Evolutionary conservation across 2,329 filamentous ascomycete species (phyloP).

Genomic region (Boeremia exigua): DNA sequence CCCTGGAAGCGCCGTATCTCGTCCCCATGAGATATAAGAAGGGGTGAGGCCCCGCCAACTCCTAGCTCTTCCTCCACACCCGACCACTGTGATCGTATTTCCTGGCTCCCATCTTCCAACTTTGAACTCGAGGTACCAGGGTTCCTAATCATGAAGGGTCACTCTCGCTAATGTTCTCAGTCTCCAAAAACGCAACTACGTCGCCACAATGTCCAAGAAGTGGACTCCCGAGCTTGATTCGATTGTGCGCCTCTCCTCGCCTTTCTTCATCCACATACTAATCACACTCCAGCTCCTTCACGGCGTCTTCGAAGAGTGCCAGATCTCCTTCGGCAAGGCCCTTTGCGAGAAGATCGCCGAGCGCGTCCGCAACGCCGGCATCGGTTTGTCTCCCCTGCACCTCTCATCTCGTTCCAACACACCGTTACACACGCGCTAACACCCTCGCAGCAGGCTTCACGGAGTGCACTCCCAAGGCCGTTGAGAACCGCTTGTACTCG

Average conservation of each 20-base stretch:
- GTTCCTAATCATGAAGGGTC: too few species aligned
- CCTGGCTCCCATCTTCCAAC: too few species aligned
- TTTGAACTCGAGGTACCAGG: too few species aligned
- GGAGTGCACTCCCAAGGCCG: conserved; percentile 39
- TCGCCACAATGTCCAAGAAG: conserved; percentile 3
- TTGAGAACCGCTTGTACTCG: conserved; percentile 30
- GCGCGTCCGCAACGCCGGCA: conserved; percentile 12
- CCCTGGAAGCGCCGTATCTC: not conserved
- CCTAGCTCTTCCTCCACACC: not conserved
- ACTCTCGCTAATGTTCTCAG: not conserved
- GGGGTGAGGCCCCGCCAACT: too few species aligned
- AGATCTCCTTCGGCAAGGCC: conserved; percentile 18
- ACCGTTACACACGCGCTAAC: not conserved
- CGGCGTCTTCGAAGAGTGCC: conserved; percentile 15
- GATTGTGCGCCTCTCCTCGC: conserved; percentile 1
- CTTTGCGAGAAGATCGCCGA: conserved; percentile 22
- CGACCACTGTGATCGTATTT: too few species aligned
- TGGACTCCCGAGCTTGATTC: conserved; percentile 15
- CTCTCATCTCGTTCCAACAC: not conserved
- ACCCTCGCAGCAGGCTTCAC: not conserved
- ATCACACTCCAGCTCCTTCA: not conserved
- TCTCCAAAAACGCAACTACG: not conserved
- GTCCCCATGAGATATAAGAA: not conserved
- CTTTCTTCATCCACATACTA: not conserved
- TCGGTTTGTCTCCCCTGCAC: conserved; percentile 8